Evolutionary conservation across 306 rosid genomes (phyloP), one percentile per base, ranked within the genome.

Genomic region (Acacia crassicarpa): DNA sequence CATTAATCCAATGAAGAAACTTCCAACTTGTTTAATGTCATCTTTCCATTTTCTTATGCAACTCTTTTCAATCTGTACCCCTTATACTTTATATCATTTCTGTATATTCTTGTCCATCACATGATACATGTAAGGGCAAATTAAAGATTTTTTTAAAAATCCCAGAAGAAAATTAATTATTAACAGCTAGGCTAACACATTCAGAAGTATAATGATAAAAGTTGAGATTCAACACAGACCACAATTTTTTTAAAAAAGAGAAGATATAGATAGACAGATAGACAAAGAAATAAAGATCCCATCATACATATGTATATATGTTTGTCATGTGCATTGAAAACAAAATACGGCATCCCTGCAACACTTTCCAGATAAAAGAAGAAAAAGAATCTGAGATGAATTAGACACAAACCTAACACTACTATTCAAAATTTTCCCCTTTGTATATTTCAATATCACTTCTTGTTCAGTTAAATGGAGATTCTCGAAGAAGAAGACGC

Each of bases 241-340:
- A 54, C 82, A 61, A 61, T 61, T 58, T 61, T 22, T 48, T 48
- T 48, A 13, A 48, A 58, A 58, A 58, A 3, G 58, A 16, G 11
- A 4, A 48, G 54, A 48, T 1, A 54, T 4, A 61, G 16, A 22
- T 20, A 58, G 59, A 14, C 40, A 44, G 8, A 41, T 58, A 22
- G 3, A 66, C 14, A 63, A 30, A 38, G 1, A 45, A 9, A 11
- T 1, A 75, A 32, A 56, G 15, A 2, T 6, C 58, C 46, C 58
- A 68, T 67, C 63, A 68, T 44, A 44, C 6, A 54, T 65, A 35
- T 45, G 27, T 5, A 35, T 10, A 62, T 32, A 6, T 46, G 16
- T 61, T 54, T 84, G 74, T 62, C 74, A 75, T 68, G 78, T 61
- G 63, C 74, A 78, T 35, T 53, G 12, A 74, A 74, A 72, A 48